Evolutionary conservation across 805 yeast genomes (phyloP).

Genomic region (Saturnispora quitensis): DNA sequence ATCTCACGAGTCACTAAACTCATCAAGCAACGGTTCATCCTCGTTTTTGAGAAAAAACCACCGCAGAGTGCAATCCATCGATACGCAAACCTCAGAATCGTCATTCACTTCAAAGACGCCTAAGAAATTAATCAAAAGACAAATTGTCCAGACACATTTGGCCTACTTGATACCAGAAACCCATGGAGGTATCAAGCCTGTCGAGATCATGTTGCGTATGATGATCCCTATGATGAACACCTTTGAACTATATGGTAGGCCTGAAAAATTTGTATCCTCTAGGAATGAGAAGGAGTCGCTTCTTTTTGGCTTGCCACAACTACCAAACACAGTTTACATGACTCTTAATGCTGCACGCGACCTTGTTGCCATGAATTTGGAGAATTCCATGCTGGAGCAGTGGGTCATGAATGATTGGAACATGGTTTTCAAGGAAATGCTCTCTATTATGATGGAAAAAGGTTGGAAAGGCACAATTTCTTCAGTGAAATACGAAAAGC

Average conservation of each 20-base stretch:
- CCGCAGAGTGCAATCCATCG: slow-evolving; percentile 20
- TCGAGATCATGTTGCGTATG: slow-evolving; percentile 65
- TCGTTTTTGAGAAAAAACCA: slow-evolving; percentile 10
- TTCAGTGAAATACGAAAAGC: slow-evolving; percentile 20
- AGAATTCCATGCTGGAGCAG: slow-evolving; percentile 24
- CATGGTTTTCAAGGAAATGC: slow-evolving; percentile 30
- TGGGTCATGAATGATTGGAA: slow-evolving; percentile 29
- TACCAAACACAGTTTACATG: slow-evolving; percentile 59
- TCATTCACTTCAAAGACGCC: slow-evolving; percentile 20
- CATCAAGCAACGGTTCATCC: slow-evolving; percentile 14
- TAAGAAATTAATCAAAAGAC: slow-evolving; percentile 18
- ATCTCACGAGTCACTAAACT: slow-evolving; percentile 10
- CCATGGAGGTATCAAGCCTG: slow-evolving; percentile 63
- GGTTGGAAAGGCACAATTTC: slow-evolving; percentile 29
- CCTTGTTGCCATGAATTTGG: slow-evolving; percentile 25
- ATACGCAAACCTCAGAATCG: slow-evolving; percentile 20
- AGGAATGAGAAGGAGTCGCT: slow-evolving; percentile 46
- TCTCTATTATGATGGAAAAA: slow-evolving; percentile 24
- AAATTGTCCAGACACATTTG: slow-evolving; percentile 21
- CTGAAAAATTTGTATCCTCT: slow-evolving; percentile 49
- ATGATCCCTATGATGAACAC: slow-evolving; percentile 63
- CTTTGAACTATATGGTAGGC: slow-evolving; percentile 68
- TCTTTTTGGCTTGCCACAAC: slow-evolving; percentile 63
- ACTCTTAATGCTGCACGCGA: slow-evolving; percentile 25
- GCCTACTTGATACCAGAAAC: slow-evolving; percentile 48